Percentiles rank a stretch among this genome's conserved stretches.
Conservation (phyloP, 441 rosid species). For the Iberis amara region DNA sequence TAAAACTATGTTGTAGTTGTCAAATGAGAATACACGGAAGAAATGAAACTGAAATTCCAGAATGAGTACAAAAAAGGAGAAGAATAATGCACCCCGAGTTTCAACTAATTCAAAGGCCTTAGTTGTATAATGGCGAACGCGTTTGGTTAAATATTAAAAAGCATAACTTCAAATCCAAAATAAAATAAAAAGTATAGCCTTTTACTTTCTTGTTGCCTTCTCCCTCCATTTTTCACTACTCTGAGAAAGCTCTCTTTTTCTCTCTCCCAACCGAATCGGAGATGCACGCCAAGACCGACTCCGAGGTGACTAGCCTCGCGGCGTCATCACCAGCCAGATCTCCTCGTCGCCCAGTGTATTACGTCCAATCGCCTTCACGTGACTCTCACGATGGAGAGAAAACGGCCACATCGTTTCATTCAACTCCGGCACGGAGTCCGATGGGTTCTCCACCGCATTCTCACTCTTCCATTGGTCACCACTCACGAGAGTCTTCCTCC, state of each 20-base stretch:
- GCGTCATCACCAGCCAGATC: constrained; percentile 83
- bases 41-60: no score
- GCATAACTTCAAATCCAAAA: no score
- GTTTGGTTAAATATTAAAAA: no score
- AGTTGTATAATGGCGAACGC: no score
- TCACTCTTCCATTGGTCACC: constrained; percentile 76
- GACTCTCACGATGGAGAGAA: constrained; percentile 99
- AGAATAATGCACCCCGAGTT: no score
- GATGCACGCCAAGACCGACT: constrained; percentile 92
- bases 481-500: constrained; percentile 85
- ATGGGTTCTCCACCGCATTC: constrained; percentile 90
- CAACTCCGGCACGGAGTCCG: constrained; percentile 92
- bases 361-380: constrained; percentile 86
- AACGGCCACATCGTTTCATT: constrained; percentile 81
- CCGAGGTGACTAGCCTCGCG: constrained; percentile 86
- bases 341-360: constrained; percentile 82
- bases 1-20: no score
- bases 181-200: no score
- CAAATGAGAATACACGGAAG: no score
- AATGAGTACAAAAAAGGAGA: no score
- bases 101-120: no score
- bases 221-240: constrained; percentile 17
- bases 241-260: background rate
- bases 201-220: background rate
- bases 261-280: background rate